Percentiles rank a stretch among this genome's conserved stretches.
Evolutionary conservation across 1,284 basidiomycete species (phyloP).

Genomic region (Cystobasidiaceae sp.): DNA sequence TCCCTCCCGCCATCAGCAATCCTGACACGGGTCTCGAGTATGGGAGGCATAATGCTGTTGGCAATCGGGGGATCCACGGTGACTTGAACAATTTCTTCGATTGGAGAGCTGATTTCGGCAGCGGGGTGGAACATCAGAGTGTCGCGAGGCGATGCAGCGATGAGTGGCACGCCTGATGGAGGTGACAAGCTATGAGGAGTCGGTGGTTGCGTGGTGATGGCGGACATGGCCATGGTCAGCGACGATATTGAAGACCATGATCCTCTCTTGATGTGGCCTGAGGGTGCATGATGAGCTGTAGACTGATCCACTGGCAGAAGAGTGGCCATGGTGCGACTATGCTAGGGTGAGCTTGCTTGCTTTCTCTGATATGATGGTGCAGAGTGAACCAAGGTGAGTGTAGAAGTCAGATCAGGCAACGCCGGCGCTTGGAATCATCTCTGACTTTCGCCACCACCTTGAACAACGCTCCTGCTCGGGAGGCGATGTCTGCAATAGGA

Average conservation of each 20-base stretch:
- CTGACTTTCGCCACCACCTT: too few relatives aligned
- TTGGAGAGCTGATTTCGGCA: constrained; percentile 19
- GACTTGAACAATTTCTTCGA: constrained; percentile 13
- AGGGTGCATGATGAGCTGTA: too few relatives aligned
- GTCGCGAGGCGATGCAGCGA: constrained; percentile 24
- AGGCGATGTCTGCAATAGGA: too few relatives aligned
- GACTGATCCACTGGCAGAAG: too few relatives aligned
- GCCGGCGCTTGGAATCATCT: too few relatives aligned
- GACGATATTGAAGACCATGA: not conserved
- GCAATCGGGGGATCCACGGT: constrained; percentile 11
- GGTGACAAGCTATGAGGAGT: constrained; percentile 5
- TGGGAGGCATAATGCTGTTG: not conserved
- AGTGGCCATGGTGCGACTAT: too few relatives aligned
- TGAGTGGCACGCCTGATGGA: not conserved
- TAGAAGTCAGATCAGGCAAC: too few relatives aligned
- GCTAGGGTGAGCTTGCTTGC: too few relatives aligned
- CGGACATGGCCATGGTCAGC: not conserved
- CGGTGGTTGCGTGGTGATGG: not conserved
- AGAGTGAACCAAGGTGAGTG: too few relatives aligned
- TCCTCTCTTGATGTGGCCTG: not conserved
- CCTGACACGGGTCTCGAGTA: constrained; percentile 16
- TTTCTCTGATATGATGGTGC: too few relatives aligned
- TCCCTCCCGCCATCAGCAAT: constrained; percentile 6
- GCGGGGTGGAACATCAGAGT: constrained; percentile 12
- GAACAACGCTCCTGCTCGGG: too few relatives aligned